Evolutionary conservation across 139 green algal species (phyloP).

Genomic region (Chlorella sorokiniana): DNA sequence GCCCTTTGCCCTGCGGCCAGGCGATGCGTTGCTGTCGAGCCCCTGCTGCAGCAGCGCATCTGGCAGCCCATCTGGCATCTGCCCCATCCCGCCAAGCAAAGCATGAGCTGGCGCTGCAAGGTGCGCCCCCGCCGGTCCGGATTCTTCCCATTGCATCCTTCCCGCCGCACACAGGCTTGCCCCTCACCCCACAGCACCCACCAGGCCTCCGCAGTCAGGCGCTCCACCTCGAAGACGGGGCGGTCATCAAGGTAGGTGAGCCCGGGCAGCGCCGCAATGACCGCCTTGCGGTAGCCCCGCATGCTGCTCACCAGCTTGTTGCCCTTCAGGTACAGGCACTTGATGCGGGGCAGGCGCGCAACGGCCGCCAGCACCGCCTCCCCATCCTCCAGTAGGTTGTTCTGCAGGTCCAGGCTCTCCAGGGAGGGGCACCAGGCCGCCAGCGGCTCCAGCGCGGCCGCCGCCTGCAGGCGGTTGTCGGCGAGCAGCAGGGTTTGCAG

Average conservation of each 20-base stretch:
- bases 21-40: background rate
- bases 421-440: conserved; percentile 49
- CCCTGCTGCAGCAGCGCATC: too few species aligned
- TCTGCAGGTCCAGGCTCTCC: conserved; percentile 76
- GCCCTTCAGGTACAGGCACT: conserved; percentile 87
- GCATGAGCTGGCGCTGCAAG: too few species aligned
- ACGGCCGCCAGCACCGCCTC: conserved; percentile 39
- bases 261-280: conserved; percentile 62
- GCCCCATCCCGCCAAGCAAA: too few species aligned
- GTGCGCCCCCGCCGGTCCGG: too few species aligned
- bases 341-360: conserved; percentile 63
- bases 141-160: too few species aligned
- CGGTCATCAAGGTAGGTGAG: conserved; percentile 89
- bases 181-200: conserved; percentile 36
- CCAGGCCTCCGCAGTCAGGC: conserved; percentile 75
- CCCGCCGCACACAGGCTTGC: background rate
- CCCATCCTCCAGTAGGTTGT: conserved; percentile 52
- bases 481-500: conserved; percentile 73
- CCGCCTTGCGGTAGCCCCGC: conserved; percentile 75
- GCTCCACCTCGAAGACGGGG: conserved; percentile 80
- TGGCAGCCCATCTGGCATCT: too few species aligned
- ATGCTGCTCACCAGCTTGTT: conserved; percentile 80
- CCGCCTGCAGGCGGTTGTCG: conserved; percentile 64
- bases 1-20: conserved; percentile 47
- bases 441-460: conserved; percentile 56